These are phyloP conservation scores for Moesziomyces antarcticus DNA, from an alignment of 1,284 basidiomycete species.

Conservation along the genomic window DNA sequence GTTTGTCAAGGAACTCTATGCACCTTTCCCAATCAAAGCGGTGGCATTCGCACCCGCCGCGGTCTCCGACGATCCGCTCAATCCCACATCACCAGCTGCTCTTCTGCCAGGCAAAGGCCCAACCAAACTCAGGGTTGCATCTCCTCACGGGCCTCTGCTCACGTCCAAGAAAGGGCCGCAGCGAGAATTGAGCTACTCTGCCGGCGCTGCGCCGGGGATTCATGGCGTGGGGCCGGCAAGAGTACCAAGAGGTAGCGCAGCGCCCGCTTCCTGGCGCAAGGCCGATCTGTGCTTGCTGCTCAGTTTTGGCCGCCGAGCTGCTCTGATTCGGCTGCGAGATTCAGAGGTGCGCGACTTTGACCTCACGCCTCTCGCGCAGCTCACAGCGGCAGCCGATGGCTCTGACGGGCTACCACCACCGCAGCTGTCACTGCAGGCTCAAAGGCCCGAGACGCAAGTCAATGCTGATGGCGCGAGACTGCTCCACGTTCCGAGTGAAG, in stretches of 20 bases:
- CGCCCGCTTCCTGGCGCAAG: slow-evolving; percentile 44
- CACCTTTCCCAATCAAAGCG: slow-evolving; percentile 46
- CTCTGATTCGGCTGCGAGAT: slow-evolving; percentile 51
- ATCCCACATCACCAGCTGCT: slow-evolving; percentile 7
- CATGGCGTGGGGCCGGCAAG: slow-evolving; percentile 8
- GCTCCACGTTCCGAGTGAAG: slow-evolving; percentile 13
- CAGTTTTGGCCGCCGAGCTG: slow-evolving; percentile 52
- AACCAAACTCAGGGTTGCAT: slow-evolving; percentile 31
- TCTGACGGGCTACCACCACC: not conserved
- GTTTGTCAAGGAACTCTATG: slow-evolving; percentile 53
- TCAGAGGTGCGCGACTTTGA: slow-evolving; percentile 56
- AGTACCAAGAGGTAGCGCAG: slow-evolving; percentile 9
- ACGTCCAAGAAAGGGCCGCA: slow-evolving; percentile 26
- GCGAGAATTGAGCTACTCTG: slow-evolving; percentile 10
- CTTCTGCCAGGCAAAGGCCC: slow-evolving; percentile 7
- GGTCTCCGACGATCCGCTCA: slow-evolving; percentile 19
- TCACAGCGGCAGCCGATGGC: slow-evolving; percentile 8
- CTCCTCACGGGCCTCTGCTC: slow-evolving; percentile 33
- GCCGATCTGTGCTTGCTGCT: slow-evolving; percentile 55
- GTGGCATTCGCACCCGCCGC: slow-evolving; percentile 42
- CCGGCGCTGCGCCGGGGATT: not conserved
- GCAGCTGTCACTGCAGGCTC: slow-evolving; percentile 24
- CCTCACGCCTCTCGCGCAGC: slow-evolving; percentile 39
- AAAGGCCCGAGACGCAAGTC: not conserved
- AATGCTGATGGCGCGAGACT: slow-evolving; percentile 16